Base-by-base conservation (phyloP, 805 yeast genomes). In the Metschnikowia kofuensis region DNA sequence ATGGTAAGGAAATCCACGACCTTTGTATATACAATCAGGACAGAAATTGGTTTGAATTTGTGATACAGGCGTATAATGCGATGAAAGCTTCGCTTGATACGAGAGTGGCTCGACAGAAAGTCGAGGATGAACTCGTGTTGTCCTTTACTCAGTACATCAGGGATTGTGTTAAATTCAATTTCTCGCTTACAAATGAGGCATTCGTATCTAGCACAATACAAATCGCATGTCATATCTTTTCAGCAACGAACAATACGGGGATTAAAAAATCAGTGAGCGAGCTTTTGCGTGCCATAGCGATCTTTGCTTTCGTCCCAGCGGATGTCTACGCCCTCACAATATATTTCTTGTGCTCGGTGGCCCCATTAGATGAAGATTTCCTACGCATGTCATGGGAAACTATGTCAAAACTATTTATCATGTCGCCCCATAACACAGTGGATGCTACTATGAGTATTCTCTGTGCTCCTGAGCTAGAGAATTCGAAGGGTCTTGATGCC, bases 1-100 rank as follows among this genome's bases (percentile, higher is more conserved):
- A 76, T 50, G 87, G 87, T 3, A 66, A 72, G 42, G 79, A 80
- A 54, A 66, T 79, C 42, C 76, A 76, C 50, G 84, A 79, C 47
- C 68, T 78, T 47, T 74, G 76, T 57, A 68, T 78, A 14, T 70
- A 76, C 28, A 77, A 77, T 45, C 65, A 60, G 15, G 60, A 59
- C 5, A 55, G 57, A 14, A 58, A 60, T 45, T 58, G 71, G 48
- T 45, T 54, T 15, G 46, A 45, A 9, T 62, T 62, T 36, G 38
- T 35, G 16, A 14, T 34, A 2, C 45, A 34, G n/a, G n/a, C 54
- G 51, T 42, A 51, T 59, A 35, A 37, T 8, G 47, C 50, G 0
- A 42, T 63, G 2, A 53, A 54, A 5, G 49, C 42, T 36, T n/a
- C 40, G 10, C 51, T 51, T 14, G 53, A 53, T 35, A 10, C 7